Evolutionary conservation across 208 protist genomes (phyloP), one percentile per base, ranked within the genome.

Genomic region (Acanthamoeba castellanii): DNA sequence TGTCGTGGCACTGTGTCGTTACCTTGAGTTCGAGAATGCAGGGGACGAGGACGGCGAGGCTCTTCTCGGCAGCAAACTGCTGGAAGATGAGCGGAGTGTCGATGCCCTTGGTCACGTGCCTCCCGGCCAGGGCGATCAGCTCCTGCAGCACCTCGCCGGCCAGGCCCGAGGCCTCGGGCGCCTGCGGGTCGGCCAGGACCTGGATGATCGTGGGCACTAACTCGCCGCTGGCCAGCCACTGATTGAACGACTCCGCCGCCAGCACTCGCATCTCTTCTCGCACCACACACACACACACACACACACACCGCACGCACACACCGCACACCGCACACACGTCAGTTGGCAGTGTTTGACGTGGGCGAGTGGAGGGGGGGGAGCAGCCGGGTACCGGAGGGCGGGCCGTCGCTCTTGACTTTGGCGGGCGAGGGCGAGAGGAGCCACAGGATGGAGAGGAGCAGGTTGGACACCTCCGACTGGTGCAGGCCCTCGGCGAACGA

Each of bases 361-460:
- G n/a, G n/a, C n/a, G n/a, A n/a, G n/a, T n/a, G n/a, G n/a, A 57
- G 11, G 52, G 16, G 11, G 52, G 16, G 11, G 52, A 57, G 11
- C 7, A 16, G 11, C 11, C 52, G 16, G 11, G 52, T 57, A 57
- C 52, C 52, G 52, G 52, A 16, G 6, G 64, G 64, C 25, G 64
- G 64, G 25, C 64, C 64, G 64, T 70, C 64, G 27, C 64, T 70
- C 64, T 70, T 70, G 64, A 22, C 64, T 22, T 84, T 84, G 74
- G 74, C 32, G 45, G 74, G 74, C 45, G 45, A 45, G 18, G 74
- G 74, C 32, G 74, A 84, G 74, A 84, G 74, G 25, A 84, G 74
- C 74, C 74, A 84, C 16, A 84, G 42, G 32, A 84, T n/a, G 74
- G 32, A 52, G 37, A 84, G 9, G 20, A 84, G 37, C 74, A 84